Conservation (phyloP, 148 eudicot genomes). For the Vaccinium corymbosum region DNA sequence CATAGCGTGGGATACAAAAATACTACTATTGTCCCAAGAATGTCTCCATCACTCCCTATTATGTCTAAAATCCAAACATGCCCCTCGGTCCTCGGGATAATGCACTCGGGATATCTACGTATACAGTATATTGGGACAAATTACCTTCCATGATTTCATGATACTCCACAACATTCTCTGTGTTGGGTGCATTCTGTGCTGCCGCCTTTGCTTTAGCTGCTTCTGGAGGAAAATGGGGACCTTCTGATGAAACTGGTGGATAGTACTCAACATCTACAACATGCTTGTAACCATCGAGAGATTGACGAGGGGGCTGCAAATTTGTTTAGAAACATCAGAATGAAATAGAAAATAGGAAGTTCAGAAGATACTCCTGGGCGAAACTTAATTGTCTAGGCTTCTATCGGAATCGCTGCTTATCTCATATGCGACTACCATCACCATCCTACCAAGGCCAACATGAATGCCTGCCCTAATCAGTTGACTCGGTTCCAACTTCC, state of each 20-base stretch:
- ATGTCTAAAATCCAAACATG: neutral
- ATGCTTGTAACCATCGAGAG: slow-evolving; percentile 93
- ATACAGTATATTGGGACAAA: neutral
- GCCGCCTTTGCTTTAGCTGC: slow-evolving; percentile 95
- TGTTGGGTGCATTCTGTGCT: slow-evolving; percentile 70
- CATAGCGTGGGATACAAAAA: neutral
- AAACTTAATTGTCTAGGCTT: neutral
- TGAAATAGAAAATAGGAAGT: neutral
- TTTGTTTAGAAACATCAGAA: slow-evolving; percentile 14
- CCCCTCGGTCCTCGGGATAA: neutral
- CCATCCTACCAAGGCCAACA: neutral
- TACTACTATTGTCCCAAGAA: neutral
- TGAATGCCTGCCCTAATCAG: neutral
- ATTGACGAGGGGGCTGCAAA: slow-evolving; percentile 68
- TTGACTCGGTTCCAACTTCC: neutral
- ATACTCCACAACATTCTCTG: slow-evolving; percentile 64
- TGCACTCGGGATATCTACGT: neutral
- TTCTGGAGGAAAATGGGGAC: slow-evolving; percentile 74
- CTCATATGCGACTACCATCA: neutral
- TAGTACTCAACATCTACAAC: slow-evolving; percentile 85
- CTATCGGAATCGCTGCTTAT: neutral
- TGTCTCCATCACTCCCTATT: neutral
- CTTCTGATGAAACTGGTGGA: slow-evolving; percentile 64
- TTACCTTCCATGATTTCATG: slow-evolving; percentile 95
- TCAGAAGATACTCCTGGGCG: neutral